A percentile compares a stretch with the other conserved stretches of the same genome.
Evolutionary conservation across 305 asterid genomes (phyloP).

Genomic region (Ajuga reptans): DNA sequence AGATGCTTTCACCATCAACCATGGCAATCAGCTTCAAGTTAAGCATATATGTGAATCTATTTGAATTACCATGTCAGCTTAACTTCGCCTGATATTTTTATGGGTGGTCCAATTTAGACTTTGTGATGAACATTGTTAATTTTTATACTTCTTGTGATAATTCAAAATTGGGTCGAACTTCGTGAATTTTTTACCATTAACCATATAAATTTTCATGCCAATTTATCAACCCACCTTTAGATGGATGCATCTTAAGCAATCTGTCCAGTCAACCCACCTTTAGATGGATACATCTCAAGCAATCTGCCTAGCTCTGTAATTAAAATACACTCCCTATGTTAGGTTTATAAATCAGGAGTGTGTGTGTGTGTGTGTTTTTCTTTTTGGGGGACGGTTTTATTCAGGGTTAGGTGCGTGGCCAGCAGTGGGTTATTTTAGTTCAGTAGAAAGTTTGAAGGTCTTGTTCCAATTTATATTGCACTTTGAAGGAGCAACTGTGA

Average conservation of each 20-base stretch:
- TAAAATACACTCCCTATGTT: constrained; percentile 2
- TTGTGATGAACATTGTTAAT: no score
- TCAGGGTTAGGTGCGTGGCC: background rate
- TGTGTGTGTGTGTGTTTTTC: background rate
- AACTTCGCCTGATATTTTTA: no score
- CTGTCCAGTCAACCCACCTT: background rate
- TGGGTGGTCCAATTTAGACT: no score
- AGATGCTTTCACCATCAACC: no score
- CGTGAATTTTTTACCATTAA: background rate
- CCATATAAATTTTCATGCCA: background rate
- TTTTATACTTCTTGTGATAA: no score
- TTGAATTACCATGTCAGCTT: no score
- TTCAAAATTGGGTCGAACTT: no score
- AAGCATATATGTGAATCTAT: no score
- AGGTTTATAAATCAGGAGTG: background rate
- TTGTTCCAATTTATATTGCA: background rate
- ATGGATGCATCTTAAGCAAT: background rate
- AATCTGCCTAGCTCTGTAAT: background rate
- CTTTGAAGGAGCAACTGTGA: background rate
- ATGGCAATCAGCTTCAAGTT: no score
- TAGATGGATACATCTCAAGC: background rate
- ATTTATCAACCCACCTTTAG: background rate
- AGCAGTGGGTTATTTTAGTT: background rate
- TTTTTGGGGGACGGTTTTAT: background rate
- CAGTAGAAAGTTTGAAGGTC: background rate